Evolutionary conservation across 768 basidiomycete genomes (phyloP).

Genomic region (Tricholoma saponaceum): DNA sequence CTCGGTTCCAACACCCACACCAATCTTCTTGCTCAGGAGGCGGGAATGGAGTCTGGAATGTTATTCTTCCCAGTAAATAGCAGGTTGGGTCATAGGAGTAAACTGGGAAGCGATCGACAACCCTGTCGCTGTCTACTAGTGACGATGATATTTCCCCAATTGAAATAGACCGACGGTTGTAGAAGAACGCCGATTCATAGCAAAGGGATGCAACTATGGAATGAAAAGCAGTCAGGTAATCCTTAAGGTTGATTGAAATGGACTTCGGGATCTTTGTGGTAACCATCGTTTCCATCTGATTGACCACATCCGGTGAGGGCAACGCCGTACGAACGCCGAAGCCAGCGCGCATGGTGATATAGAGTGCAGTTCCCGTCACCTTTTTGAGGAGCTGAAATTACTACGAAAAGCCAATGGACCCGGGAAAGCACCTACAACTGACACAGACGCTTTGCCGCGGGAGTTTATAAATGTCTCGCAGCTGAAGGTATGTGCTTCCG

Average conservation of each 20-base stretch:
- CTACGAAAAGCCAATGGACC: neutral
- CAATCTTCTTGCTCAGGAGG: neutral
- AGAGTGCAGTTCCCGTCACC: neutral
- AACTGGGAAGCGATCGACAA: neutral
- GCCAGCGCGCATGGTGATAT: neutral
- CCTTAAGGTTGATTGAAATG: neutral
- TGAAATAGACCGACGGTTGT: neutral
- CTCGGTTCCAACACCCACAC: neutral
- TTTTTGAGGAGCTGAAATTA: neutral
- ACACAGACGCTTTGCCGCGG: neutral
- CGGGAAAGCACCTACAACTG: neutral
- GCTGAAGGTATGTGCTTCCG: neutral
- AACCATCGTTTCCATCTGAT: neutral
- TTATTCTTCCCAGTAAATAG: neutral
- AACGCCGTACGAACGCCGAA: neutral
- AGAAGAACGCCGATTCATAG: neutral
- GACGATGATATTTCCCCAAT: neutral
- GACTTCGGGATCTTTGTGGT: neutral
- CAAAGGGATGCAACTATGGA: neutral
- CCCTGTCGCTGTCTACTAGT: neutral
- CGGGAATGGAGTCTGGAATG: neutral
- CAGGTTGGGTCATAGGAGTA: neutral
- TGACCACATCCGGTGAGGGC: neutral
- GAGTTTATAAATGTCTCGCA: neutral
- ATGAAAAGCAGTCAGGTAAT: neutral